Percentiles rank a stretch among this genome's conserved stretches.
Conservation (phyloP, 371 early-diverging fungal genomes). For the Haplosporangium sp. region DNA sequence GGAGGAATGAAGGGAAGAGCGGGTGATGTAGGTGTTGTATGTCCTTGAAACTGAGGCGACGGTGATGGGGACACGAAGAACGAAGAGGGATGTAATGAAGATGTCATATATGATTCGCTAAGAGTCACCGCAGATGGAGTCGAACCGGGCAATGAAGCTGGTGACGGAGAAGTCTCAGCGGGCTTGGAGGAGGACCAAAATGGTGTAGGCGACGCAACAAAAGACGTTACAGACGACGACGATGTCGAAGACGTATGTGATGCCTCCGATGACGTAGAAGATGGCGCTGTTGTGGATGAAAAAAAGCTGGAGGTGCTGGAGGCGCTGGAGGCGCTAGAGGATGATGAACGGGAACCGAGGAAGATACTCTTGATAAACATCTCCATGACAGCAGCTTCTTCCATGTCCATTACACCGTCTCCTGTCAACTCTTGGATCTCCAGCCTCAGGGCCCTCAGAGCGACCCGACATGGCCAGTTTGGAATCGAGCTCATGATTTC, state of each 20-base stretch:
- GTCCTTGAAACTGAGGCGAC: too few relatives aligned
- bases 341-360: not conserved
- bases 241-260: too few relatives aligned
- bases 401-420: constrained; percentile 4
- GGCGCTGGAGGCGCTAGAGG: too few relatives aligned
- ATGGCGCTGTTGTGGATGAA: not conserved
- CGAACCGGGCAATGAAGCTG: too few relatives aligned
- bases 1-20: not conserved
- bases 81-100: not conserved
- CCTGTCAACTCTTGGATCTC: constrained; percentile 21
- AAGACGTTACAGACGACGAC: too few relatives aligned
- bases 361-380: constrained; percentile 35
- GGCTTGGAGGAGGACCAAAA: not conserved
- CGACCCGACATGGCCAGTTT: constrained; percentile 18
- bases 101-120: too few relatives aligned
- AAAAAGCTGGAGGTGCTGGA: not conserved
- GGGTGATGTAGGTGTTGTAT: too few relatives aligned
- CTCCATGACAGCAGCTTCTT: constrained; percentile 30
- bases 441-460: constrained; percentile 9
- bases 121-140: too few relatives aligned
- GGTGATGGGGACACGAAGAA: not conserved
- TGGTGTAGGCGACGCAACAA: not conserved
- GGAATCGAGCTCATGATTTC: constrained; percentile 24
- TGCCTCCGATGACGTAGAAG: not conserved
- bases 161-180: not conserved